A percentile compares a stretch with the other conserved stretches of the same genome.
These are phyloP conservation scores for Ilyonectria destructans DNA, from an alignment of 2,329 filamentous ascomycete genomes.

Conservation along the genomic window DNA sequence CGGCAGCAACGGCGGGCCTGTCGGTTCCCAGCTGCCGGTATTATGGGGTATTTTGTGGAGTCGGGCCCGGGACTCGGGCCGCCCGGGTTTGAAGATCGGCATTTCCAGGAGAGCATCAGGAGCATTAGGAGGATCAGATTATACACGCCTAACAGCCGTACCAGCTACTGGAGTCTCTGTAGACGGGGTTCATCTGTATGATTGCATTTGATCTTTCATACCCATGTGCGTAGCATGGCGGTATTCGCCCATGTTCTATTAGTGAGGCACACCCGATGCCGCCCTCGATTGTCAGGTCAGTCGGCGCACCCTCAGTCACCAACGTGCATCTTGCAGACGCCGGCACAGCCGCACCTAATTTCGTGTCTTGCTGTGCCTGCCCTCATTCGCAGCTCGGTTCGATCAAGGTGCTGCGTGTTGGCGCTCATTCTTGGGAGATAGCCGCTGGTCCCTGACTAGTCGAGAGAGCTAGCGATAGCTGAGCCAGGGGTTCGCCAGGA, in stretches of 20 bases:
- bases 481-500: slow-evolving; percentile 2
- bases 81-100: no score
- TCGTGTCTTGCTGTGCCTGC: background rate
- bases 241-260: no score
- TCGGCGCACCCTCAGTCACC: background rate
- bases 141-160: background rate
- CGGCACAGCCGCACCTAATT: background rate
- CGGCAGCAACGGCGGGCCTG: background rate
- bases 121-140: no score
- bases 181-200: no score
- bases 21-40: background rate
- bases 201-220: background rate
- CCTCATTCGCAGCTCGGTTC: background rate
- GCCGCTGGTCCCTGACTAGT: background rate
- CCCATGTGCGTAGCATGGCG: background rate
- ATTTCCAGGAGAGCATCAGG: no score
- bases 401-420: background rate
- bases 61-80: no score
- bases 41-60: background rate
- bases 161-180: background rate
- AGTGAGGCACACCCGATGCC: no score
- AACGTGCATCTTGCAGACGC: background rate
- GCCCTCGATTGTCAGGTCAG: background rate
- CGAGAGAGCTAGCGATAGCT: background rate
- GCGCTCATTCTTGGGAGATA: background rate